Evolutionary conservation across 116 monocot species (phyloP), one percentile per base, ranked within the genome.

Genomic region (Trichopus zeylanicus): DNA sequence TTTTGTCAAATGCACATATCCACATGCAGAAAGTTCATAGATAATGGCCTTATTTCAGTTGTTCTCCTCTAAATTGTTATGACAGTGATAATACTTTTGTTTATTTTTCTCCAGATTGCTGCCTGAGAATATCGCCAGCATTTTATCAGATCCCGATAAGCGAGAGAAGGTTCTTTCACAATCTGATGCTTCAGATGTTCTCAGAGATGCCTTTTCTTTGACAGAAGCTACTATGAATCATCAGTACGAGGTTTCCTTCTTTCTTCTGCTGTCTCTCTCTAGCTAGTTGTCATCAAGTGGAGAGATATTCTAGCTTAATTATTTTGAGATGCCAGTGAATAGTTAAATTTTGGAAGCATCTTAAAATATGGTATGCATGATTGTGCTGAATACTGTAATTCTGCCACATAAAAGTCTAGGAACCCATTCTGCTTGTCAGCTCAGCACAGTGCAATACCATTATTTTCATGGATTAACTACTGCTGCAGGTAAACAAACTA

Each of bases 221-320:
- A 85, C 90, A 28, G 97, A 97, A 73, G 79, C 76, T 72, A 76
- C 87, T 58, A 79, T 97, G 79, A 67, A 73, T 75, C 81, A 97
- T 87, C 84, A 84, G 57, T 97, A 87, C 71, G 91, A 97, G 85
- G 93, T 92, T 63, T 67, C 39, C 18, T 55, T 13, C 21, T 16
- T 47, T 39, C 48, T 22, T 5, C 22, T 49, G 19, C 23, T 56
- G 27, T 31, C 21, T 47, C 31, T 55, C 31, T n/a, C n/a, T n/a
- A n/a, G n/a, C n/a, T n/a, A n/a, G n/a, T n/a, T n/a, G n/a, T n/a
- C n/a, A n/a, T n/a, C n/a, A n/a, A n/a, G n/a, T n/a, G n/a, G n/a
- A n/a, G n/a, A n/a, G n/a, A n/a, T n/a, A n/a, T n/a, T n/a, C n/a
- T n/a, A n/a, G n/a, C n/a, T n/a, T n/a, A n/a, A n/a, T n/a, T n/a